Evolutionary conservation across 2,329 filamentous ascomycete genomes (phyloP).

Genomic region (Trichoderma sp.): DNA sequence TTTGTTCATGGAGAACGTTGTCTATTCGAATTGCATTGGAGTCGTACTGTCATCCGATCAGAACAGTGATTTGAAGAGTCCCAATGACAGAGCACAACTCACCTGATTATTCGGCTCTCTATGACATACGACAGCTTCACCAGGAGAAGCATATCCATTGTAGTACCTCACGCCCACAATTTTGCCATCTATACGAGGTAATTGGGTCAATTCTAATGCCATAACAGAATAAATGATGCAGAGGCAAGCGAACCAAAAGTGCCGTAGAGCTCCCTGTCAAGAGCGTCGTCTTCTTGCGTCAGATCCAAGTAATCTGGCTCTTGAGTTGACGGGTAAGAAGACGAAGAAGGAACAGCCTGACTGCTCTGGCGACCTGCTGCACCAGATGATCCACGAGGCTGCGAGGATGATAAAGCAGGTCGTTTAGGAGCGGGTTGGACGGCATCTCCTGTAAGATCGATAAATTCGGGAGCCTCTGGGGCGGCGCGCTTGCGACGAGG

Average conservation of each 20-base stretch:
- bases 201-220: not conserved
- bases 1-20: slow-evolving; percentile 74
- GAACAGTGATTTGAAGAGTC: not conserved
- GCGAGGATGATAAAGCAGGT: slow-evolving; percentile 32
- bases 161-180: slow-evolving; percentile 64
- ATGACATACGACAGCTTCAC: slow-evolving; percentile 65
- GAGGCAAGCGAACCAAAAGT: slow-evolving; percentile 44
- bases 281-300: slow-evolving; percentile 51
- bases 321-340: slow-evolving; percentile 28
- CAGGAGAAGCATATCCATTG: slow-evolving; percentile 61
- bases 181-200: slow-evolving; percentile 46
- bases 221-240: too few species aligned
- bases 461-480: slow-evolving; percentile 38
- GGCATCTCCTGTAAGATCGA: slow-evolving; percentile 50
- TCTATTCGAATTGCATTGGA: slow-evolving; percentile 76
- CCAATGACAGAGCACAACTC: slow-evolving; percentile 27
- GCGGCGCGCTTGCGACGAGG: slow-evolving; percentile 42
- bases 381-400: slow-evolving; percentile 3
- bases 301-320: slow-evolving; percentile 50
- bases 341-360: slow-evolving; percentile 2
- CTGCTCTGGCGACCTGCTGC: slow-evolving; percentile 29
- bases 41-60: slow-evolving; percentile 57
- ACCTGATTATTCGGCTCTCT: slow-evolving; percentile 69
- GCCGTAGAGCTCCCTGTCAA: slow-evolving; percentile 52
- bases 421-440: slow-evolving; percentile 36